phyloP scores from a whole-genome alignment of 257 asterid genomes.

The Verbena officinalis region DNA sequence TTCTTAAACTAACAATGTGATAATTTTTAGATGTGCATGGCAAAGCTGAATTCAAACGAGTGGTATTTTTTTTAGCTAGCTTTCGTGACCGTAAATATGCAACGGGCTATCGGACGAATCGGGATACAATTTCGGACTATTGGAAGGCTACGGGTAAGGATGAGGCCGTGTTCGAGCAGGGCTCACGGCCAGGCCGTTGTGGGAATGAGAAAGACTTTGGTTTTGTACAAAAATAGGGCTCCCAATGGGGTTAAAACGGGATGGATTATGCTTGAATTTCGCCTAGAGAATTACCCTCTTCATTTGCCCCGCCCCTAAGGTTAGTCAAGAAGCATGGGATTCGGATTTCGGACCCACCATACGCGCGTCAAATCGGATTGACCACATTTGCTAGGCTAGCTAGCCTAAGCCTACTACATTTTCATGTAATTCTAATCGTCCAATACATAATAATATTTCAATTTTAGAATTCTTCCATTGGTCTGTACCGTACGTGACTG shows the following conservation, averaged over 20 bases:
- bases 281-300: slow-evolving; percentile 79
- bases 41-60: slow-evolving; percentile 77
- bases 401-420: too few species aligned
- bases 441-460: too few species aligned
- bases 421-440: too few species aligned
- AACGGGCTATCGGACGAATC: slow-evolving; percentile 68
- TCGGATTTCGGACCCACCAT: too few species aligned
- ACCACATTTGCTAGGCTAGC: too few species aligned
- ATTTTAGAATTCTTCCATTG: too few species aligned
- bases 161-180: slow-evolving; percentile 56
- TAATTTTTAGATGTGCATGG: slow-evolving; percentile 54
- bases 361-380: not conserved
- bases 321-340: too few species aligned
- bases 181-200: slow-evolving; percentile 38
- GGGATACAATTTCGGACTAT: slow-evolving; percentile 80
- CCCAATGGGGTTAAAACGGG: slow-evolving; percentile 84
- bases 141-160: slow-evolving; percentile 98
- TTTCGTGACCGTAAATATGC: slow-evolving; percentile 86
- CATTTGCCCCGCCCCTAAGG: slow-evolving; percentile 86
- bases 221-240: slow-evolving; percentile 82
- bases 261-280: slow-evolving; percentile 97
- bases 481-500: too few species aligned
- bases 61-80: slow-evolving; percentile 97
- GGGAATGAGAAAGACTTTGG: slow-evolving; percentile 93
- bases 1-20: slow-evolving; percentile 12